Conservation (phyloP, 169 alveolate genomes). For the Plasmodium knowlesi region DNA sequence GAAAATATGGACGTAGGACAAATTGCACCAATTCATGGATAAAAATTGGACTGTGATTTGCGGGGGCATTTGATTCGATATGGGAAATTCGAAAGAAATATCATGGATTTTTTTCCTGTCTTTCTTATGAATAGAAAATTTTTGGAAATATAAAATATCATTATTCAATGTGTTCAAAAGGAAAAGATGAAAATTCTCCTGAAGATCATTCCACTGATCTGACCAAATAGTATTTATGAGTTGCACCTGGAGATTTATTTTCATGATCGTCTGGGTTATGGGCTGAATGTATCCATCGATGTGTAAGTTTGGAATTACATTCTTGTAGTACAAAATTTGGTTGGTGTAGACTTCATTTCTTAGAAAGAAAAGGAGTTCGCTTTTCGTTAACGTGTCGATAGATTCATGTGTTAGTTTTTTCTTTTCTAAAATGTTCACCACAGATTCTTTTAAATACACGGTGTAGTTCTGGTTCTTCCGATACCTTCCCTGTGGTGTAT, state of each 20-base stretch:
- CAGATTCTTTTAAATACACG: slow-evolving; percentile 52
- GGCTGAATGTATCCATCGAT: slow-evolving; percentile 71
- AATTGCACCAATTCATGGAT: slow-evolving; percentile 75
- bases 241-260: slow-evolving; percentile 53
- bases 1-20: slow-evolving; percentile 44
- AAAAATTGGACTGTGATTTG: slow-evolving; percentile 66
- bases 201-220: slow-evolving; percentile 52
- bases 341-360: slow-evolving; percentile 67
- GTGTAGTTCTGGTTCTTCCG: slow-evolving; percentile 55
- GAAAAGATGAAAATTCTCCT: slow-evolving; percentile 85
- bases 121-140: slow-evolving; percentile 79
- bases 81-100: slow-evolving; percentile 72
- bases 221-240: slow-evolving; percentile 60
- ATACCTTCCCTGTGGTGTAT: neutral
- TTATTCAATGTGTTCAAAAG: slow-evolving; percentile 90
- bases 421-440: slow-evolving; percentile 56
- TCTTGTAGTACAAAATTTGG: slow-evolving; percentile 55
- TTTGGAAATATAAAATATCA: slow-evolving; percentile 90
- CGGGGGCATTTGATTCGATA: slow-evolving; percentile 77
- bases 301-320: slow-evolving; percentile 43
- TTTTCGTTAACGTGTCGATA: slow-evolving; percentile 26
- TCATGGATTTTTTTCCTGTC: slow-evolving; percentile 78
- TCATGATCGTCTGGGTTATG: slow-evolving; percentile 66
- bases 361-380: slow-evolving; percentile 53
- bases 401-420: slow-evolving; percentile 54